Evolutionary conservation across 2,329 filamentous ascomycete species (phyloP).

Genomic region (Karstenula rhodostoma): DNA sequence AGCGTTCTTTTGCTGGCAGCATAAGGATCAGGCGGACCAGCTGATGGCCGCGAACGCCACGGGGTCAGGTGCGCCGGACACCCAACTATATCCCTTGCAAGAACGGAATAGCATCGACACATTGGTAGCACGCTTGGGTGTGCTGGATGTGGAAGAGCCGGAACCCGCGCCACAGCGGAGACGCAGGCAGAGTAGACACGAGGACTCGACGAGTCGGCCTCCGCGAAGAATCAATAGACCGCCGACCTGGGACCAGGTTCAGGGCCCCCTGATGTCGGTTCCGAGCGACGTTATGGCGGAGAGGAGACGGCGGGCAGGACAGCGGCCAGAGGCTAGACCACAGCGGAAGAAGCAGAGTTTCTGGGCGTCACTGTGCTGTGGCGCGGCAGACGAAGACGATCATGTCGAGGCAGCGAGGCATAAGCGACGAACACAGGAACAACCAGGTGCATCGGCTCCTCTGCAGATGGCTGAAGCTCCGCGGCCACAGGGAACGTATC

Average conservation of each 20-base stretch:
- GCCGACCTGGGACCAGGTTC: conserved; percentile 55
- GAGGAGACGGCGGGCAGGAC: conserved; percentile 27
- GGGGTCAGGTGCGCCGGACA: conserved; percentile 36
- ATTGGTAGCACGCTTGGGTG: conserved; percentile 78
- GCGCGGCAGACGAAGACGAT: conserved; percentile 49
- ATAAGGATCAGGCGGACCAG: conserved; percentile 80
- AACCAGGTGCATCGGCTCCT: conserved; percentile 12
- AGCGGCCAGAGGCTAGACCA: conserved; percentile 28
- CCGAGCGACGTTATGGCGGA: conserved; percentile 49
- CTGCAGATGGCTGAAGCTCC: conserved; percentile 20
- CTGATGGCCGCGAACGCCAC: conserved; percentile 38
- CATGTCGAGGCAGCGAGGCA: conserved; percentile 55
- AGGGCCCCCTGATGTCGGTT: conserved; percentile 56
- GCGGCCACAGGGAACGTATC: conserved; percentile 23
- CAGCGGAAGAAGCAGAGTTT: conserved; percentile 45
- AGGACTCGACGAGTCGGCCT: conserved; percentile 30
- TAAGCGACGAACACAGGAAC: conserved; percentile 40
- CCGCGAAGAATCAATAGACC: conserved; percentile 46
- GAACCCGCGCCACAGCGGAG: conserved; percentile 49
- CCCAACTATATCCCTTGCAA: conserved; percentile 65
- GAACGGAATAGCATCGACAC: conserved; percentile 85
- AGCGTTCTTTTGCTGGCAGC: conserved; percentile 90
- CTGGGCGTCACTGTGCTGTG: conserved; percentile 55
- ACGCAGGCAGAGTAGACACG: conserved; percentile 31
- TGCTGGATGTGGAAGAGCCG: conserved; percentile 68